Base-by-base conservation (phyloP, 1,284 basidiomycete species). In the Ceratobasidium papillatum region DNA sequence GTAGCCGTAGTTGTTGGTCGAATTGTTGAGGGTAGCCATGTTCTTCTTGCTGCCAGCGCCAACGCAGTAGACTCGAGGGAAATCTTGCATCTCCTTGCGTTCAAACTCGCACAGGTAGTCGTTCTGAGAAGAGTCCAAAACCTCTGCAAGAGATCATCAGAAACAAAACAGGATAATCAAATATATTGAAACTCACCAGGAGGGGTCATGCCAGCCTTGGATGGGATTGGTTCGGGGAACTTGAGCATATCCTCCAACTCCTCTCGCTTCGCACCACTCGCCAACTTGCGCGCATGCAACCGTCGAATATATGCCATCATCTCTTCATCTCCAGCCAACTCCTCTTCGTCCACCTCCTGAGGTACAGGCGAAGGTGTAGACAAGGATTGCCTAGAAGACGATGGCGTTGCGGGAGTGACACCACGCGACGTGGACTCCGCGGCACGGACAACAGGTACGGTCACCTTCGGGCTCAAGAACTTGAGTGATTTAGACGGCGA, bases 271-370 rank as follows among this genome's bases (percentile, higher is more conserved):
- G 92, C 90, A 45, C 96, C 95, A 22, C 87, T 87, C 1, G 95
- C 93, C 73, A 96, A 83, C 81, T 94, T 95, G 84, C 95, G 94
- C 14, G 93, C 90, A 78, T 96, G 93, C 78, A 98, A 93, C 38
- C 96, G 88, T 78, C 90, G 88, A 76, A 99, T 95, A 82, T 98
- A 99, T 76, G 93, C 91, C 79, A 93, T 85, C 97, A 99, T 99
- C 84, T 99, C 98, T 77, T 96, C 94, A 80, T 99, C 98, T 25
- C 94, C 98, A 14, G 92, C 83, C 0, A 91, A 76, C 82, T 99
- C 96, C 78, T 99, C 98, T 77, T 99, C 97, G 77, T 96, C 94
- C 0, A 92, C 85, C 1, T 87, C 84, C 77, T 87, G 90, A 27
- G 88, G 91, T 5, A 86, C 87, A 3, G 92, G 92, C 9, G 93